phyloP scores from a whole-genome alignment of 768 basidiomycete genomes.

The Mrakia frigida region DNA sequence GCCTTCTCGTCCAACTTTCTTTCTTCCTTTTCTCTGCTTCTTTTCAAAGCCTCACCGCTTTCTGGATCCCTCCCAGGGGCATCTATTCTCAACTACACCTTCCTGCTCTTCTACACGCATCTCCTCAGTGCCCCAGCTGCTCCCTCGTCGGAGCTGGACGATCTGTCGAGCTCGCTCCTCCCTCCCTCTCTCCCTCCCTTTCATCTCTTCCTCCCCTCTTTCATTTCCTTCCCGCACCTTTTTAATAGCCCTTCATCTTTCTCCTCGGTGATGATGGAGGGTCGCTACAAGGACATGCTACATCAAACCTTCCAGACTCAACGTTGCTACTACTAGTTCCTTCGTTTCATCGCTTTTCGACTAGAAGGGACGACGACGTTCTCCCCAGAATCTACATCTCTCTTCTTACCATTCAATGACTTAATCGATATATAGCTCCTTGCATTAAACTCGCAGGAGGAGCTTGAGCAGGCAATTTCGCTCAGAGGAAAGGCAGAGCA shows the following conservation, averaged over 20 bases:
- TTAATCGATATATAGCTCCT: no score
- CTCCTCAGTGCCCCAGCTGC: not conserved
- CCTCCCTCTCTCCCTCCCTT: not conserved
- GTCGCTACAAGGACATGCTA: conserved; percentile 5
- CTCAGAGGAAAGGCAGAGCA: no score
- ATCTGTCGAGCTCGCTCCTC: not conserved
- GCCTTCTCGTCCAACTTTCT: not conserved
- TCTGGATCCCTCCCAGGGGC: not conserved
- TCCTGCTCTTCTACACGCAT: not conserved
- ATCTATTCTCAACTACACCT: not conserved
- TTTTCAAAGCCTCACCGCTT: not conserved
- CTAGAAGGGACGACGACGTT: no score
- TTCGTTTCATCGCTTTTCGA: no score
- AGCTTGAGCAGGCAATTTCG: no score
- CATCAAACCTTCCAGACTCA: not conserved
- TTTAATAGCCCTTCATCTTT: conserved; percentile 2
- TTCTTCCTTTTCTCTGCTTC: not conserved
- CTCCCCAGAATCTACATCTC: no score
- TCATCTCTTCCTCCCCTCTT: not conserved
- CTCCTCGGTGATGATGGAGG: conserved; percentile 1
- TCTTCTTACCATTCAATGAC: no score
- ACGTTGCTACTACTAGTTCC: not conserved
- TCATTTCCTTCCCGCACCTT: not conserved
- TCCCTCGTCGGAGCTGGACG: not conserved
- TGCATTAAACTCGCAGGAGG: no score